Base-by-base conservation (phyloP, 2,329 filamentous ascomycete genomes). In the Epichloe sibirici region DNA sequence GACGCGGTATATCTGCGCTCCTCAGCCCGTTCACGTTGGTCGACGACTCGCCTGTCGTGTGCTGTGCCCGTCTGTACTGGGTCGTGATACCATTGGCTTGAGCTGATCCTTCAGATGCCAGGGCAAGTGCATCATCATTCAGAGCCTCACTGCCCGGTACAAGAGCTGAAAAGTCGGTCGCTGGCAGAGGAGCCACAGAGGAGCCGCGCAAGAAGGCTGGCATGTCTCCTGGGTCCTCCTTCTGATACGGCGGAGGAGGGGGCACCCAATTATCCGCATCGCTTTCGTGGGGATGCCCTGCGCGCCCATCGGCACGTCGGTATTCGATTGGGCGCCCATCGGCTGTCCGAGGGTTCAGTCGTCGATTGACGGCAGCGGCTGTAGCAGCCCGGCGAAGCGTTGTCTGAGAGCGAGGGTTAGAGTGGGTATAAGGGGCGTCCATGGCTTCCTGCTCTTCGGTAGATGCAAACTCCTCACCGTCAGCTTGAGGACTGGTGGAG, bases 261-360 rank as follows among this genome's bases (percentile, higher is more conserved):
- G 88, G 86, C 4, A 90, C 85, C 88, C 88, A 94, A 60, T 90
- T 88, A 61, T 93, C 88, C 4, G 88, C 87, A 64, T 93, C 88
- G 57, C 87, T 91, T 66, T 93, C 88, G 65, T 93, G 87, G 4
- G 88, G 88, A 59, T 89, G 77, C 61, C 90, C 85, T 43, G 79
- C 74, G 43, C 83, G 75, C 6, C 83, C 82, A 66, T 88, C 83
- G 13, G 85, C 83, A 45, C 84, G 78, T 45, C 82, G 78, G 62
- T 85, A 86, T 58, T 83, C 70, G 45, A 82, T 74, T 40, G 69
- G 74, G 1, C 80, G 71, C 59, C 73, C 69, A 58, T 77, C 70
- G 51, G 77, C 68, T 42, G 79, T 70, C 48, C 76, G 71, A 57
- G 81, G 81, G 57, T 88, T 76, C 47, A 85, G 76, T 25, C 81